Base-by-base conservation (phyloP, 805 yeast genomes). In the Candida verbasci region DNA sequence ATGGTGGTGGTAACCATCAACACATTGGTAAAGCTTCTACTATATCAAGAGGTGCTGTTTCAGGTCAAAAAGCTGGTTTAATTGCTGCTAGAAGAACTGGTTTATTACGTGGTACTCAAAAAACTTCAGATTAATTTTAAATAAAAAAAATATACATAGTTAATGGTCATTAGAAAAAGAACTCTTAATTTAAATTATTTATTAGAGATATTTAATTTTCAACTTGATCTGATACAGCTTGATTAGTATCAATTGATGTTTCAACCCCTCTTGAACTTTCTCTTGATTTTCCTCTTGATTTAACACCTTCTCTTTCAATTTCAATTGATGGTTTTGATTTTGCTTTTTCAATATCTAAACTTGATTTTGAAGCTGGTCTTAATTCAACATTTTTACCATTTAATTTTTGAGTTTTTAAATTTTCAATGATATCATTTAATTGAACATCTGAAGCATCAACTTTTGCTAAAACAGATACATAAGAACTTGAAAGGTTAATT, bases 1-100 rank as follows among this genome's bases (percentile, higher is more conserved):
- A 91, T 75, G 98, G 98, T 86, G 97, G 98, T 91, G 98, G 98
- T 91, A 59, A 59, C 63, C 65, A 59, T 56, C 60, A 55, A 48
- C 60, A 55, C 40, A 55, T 55, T 52, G 60, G 44, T 43, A 59
- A 59, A 53, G 65, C 65, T 50, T 59, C 65, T 44, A 59, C 65
- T 49, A 59, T 59, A 46, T 58, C 62, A 38, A 56, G 63, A 56
- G 63, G 64, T 51, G 64, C 64, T 41, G 64, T 58, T 44, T 52
- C 64, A 38, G 64, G 64, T 57, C 64, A 58, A 54, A 58, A 58
- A 57, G 62, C 62, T 44, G 64, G 64, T 56, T 53, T 58, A 38
- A 58, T 58, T 43, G 64, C 64, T 39, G 64, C 64, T 43, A 58
- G 64, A 58, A 58, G 64, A 58, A 58, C 64, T 38, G 64, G 64